These are phyloP conservation scores for Solanum virginianum DNA, from an alignment of 257 asterid species.

Conservation along the genomic window DNA sequence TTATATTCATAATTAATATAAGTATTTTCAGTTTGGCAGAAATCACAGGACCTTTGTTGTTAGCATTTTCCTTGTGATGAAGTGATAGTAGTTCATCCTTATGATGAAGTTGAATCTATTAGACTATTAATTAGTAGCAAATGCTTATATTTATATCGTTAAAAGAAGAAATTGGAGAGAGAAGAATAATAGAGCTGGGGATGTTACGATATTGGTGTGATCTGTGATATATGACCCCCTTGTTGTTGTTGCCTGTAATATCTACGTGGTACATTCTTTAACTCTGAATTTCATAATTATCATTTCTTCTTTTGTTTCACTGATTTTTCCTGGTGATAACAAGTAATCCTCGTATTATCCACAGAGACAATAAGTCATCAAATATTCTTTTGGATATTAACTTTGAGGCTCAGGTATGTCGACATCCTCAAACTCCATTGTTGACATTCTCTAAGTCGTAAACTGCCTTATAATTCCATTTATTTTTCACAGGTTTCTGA, in stretches of 20 bases:
- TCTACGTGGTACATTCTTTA: neutral
- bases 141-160: neutral
- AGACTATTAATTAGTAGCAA: neutral
- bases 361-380: constrained; percentile 93
- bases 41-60: neutral
- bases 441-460: neutral
- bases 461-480: neutral
- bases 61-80: neutral
- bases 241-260: neutral
- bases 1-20: too few relatives aligned
- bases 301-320: neutral
- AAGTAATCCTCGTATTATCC: constrained; percentile 91
- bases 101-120: neutral
- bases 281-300: neutral
- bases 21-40: neutral
- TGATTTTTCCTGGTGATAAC: neutral
- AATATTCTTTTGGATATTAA: constrained; percentile 73
- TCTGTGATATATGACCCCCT: neutral
- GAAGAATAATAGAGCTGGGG: neutral
- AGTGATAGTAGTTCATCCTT: neutral
- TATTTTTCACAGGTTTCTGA: constrained; percentile 65
- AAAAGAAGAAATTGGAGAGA: neutral
- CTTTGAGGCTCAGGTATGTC: constrained; percentile 83
- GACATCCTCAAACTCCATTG: neutral
- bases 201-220: neutral